Conservation (phyloP, 148 eudicot genomes). For the Beta vulgaris region DNA sequence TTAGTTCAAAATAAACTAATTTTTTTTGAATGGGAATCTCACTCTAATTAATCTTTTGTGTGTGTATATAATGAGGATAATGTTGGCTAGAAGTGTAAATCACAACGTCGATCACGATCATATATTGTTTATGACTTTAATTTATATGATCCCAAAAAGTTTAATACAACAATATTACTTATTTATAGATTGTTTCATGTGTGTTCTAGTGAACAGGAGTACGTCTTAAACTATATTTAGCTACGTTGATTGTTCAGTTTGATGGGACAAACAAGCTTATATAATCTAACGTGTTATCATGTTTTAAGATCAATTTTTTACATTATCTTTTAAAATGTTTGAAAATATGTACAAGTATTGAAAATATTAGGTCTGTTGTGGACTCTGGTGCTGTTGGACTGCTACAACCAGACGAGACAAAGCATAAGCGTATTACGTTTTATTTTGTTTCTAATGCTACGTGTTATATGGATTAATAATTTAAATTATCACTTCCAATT, state of each 20-base stretch:
- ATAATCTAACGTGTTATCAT: constrained; percentile 12
- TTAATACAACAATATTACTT: too few relatives aligned
- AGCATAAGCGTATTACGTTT: constrained; percentile 6
- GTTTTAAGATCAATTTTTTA: neutral
- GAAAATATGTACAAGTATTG: neutral
- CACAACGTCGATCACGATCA: too few relatives aligned
- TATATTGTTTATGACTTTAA: too few relatives aligned
- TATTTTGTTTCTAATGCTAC: neutral
- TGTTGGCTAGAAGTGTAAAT: too few relatives aligned
- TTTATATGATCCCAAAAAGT: too few relatives aligned
- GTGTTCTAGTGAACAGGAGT: neutral
- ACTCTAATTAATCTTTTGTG: too few relatives aligned
- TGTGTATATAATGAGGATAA: too few relatives aligned
- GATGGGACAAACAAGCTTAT: constrained; percentile 15
- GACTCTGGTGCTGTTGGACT: constrained; percentile 22
- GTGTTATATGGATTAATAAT: neutral
- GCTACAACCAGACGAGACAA: constrained; percentile 22
- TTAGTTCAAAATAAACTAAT: too few relatives aligned
- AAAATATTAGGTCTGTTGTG: constrained; percentile 17
- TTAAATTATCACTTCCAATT: constrained; percentile 8
- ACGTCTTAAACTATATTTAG: neutral
- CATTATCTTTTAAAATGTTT: neutral
- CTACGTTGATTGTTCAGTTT: neutral
- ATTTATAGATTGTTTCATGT: too few relatives aligned
- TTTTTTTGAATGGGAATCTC: too few relatives aligned